Evolutionary conservation across 202 grass and related monocot species (phyloP).

Genomic region (Eragrostis tef): DNA sequence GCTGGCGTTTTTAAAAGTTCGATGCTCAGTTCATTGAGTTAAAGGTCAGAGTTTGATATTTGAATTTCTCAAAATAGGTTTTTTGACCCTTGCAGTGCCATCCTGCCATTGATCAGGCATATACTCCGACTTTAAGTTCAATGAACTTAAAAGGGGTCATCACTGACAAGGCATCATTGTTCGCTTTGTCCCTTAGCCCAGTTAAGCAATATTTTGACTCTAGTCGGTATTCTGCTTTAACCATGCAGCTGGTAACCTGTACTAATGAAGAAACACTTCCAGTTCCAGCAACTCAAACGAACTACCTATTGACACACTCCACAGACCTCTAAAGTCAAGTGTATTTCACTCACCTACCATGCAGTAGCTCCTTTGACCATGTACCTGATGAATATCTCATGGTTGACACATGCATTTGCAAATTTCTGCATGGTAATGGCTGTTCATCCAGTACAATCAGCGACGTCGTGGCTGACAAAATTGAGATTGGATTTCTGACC

Average conservation of each 20-base stretch:
- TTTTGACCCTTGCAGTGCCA: no score
- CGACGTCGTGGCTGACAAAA: no score
- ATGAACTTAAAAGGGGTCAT: not conserved
- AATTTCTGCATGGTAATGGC: not conserved
- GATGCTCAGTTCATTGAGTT: not conserved
- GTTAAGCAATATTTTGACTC: not conserved
- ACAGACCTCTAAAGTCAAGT: not conserved
- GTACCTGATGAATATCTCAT: not conserved
- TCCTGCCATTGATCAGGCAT: not conserved
- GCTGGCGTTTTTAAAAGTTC: not conserved
- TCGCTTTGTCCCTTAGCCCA: not conserved
- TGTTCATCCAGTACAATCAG: not conserved
- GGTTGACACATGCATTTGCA: not conserved
- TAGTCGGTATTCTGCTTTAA: not conserved
- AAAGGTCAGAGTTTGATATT: no score
- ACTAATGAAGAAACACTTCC: not conserved
- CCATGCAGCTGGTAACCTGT: not conserved
- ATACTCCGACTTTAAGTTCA: not conserved
- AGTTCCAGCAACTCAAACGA: not conserved
- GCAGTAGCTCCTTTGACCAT: not conserved
- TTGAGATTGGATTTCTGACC: no score
- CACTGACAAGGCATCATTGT: no score
- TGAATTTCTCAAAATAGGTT: no score
- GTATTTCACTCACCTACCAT: not conserved
- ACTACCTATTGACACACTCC: not conserved